Base-by-base conservation (phyloP, 306 rosid species). In the Malus sylvestris region DNA sequence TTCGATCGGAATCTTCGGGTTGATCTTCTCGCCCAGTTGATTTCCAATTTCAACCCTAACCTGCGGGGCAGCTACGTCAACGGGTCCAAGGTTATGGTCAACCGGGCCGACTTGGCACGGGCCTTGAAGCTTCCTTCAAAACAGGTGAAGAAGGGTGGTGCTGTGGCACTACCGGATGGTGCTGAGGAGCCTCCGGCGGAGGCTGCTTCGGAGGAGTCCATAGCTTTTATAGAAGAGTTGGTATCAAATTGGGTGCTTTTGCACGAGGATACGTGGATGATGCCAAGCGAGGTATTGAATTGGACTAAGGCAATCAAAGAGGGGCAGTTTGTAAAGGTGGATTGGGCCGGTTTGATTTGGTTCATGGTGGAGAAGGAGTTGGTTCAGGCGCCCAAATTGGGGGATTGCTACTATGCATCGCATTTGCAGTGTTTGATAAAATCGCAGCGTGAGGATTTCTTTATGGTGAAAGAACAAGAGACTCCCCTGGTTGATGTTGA, bases 271-370 rank as follows among this genome's bases (percentile, higher is more conserved):
- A 73, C 81, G 4, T 89, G 83, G 82, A 88, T 95, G 70, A 82
- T 87, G 91, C 77, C 93, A 1, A 19, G 11, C 10, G 98, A 95
- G 77, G 82, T 89, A 23, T 15, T 81, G 79, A 49, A 33, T 73
- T 80, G 58, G 57, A 73, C 78, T 12, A 82, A 62, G 10, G 76
- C 80, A 73, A 83, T 95, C 42, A 90, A 80, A 65, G 92, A 79
- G 25, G 97, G 98, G 51, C 58, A 80, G 49, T 82, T 86, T 10
- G 91, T 78, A 82, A 93, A 81, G 88, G 85, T 92, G 72, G 97
- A 92, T 76, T 94, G 97, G 97, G 91, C 92, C 0, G 84, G 88
- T 25, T 74, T 94, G 75, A 77, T 94, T 2, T 94, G 98, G 98
- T 66, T 67, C 77, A 89, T 94, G 98, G 78, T 89, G 78, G 97